phyloP scores from a whole-genome alignment of 73 alveolate genomes.

The Paramecium sonneborni region DNA sequence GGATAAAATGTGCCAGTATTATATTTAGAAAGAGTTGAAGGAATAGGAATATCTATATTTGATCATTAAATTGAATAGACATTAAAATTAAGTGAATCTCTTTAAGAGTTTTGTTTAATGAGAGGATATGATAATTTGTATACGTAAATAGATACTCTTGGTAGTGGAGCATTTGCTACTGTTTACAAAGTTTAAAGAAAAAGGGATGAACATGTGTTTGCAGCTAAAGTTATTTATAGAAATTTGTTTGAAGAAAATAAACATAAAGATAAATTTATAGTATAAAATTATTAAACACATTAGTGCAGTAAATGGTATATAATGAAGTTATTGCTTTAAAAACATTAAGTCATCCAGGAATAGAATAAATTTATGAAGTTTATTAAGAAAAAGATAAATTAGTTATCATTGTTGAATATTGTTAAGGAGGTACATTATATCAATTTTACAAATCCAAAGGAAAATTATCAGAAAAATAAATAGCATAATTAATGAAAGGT shows the following conservation, averaged over 20 bases:
- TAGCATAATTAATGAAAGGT: not conserved
- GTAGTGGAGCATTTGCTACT: conserved; percentile 43
- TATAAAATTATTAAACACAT: not conserved
- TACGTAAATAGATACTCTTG: not conserved
- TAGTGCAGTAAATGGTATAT: conserved; percentile 48
- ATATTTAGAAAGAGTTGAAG: not conserved
- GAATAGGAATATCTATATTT: conserved; percentile 39
- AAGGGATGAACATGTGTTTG: conserved; percentile 12
- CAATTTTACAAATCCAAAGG: not conserved
- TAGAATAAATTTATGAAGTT: conserved; percentile 88
- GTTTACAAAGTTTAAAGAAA: conserved; percentile 3
- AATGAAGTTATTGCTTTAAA: conserved; percentile 85
- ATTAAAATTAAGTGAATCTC: not conserved
- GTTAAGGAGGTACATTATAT: conserved; percentile 38
- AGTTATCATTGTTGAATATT: conserved; percentile 88
- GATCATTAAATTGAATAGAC: conserved; percentile 53
- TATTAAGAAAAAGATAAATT: conserved; percentile 86
- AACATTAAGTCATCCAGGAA: conserved; percentile 90
- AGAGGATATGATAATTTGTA: conserved; percentile 35
- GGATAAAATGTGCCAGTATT: not conserved
- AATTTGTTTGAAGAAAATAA: not conserved
- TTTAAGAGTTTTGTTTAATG: conserved; percentile 19
- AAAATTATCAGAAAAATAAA: not conserved
- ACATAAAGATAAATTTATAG: conserved; percentile 42
- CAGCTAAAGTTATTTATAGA: conserved; percentile 22